Evolutionary conservation across 257 asterid genomes (phyloP).

Genomic region (Salvia splendens): DNA sequence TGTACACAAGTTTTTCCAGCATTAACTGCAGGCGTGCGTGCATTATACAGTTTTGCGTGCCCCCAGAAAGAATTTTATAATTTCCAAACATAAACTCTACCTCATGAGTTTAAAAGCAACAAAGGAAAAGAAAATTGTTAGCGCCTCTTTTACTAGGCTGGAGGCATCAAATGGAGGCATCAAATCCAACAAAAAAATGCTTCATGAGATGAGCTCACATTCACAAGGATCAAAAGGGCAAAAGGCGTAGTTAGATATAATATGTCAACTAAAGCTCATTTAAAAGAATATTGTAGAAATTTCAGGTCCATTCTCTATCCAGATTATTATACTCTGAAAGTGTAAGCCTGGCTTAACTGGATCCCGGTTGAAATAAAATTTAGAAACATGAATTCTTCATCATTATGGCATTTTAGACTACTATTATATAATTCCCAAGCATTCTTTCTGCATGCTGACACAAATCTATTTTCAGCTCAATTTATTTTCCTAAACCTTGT

Average conservation of each 20-base stretch:
- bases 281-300: neutral
- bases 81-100: conserved; percentile 95
- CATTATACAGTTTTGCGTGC: conserved; percentile 8
- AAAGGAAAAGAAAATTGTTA: conserved; percentile 25
- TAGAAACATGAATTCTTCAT: conserved; percentile 13
- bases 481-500: neutral
- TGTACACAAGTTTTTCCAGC: neutral
- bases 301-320: conserved; percentile 19
- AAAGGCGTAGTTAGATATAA: conserved; percentile 3
- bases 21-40: neutral
- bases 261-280: conserved; percentile 8
- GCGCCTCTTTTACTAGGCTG: conserved; percentile 25
- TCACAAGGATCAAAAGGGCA: conserved; percentile 12
- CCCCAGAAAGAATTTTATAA: no score
- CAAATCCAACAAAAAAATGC: neutral
- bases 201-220: conserved; percentile 10
- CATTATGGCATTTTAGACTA: neutral
- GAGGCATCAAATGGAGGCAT: no score
- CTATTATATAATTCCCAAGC: neutral
- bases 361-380: neutral
- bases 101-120: conserved; percentile 40
- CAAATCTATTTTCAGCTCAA: conserved; percentile 5
- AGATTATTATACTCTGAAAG: neutral
- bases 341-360: conserved; percentile 10
- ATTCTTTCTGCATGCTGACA: conserved; percentile 2